A percentile compares a stretch with the other conserved stretches of the same genome.
These are phyloP conservation scores for Microdochium trichocladiopsis DNA, from an alignment of 2,329 filamentous ascomycete genomes.

Conservation along the genomic window DNA sequence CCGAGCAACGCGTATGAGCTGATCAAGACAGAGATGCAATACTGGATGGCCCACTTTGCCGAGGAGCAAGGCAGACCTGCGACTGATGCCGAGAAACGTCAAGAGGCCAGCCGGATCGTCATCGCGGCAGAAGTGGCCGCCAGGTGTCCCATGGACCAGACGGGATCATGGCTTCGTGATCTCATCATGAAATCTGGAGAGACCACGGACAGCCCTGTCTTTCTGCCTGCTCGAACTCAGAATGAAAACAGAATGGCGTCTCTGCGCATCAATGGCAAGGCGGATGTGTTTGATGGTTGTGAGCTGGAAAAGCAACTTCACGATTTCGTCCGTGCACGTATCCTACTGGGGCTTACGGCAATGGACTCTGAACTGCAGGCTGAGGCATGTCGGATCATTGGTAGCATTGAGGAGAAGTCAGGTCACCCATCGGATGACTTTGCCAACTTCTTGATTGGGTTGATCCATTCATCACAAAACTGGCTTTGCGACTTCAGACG, in stretches of 20 bases:
- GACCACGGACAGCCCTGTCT: constrained; percentile 34
- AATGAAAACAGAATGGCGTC: constrained; percentile 38
- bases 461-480: constrained; percentile 38
- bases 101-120: constrained; percentile 54
- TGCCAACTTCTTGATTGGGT: constrained; percentile 48
- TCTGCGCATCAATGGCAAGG: constrained; percentile 51
- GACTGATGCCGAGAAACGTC: constrained; percentile 45
- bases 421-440: constrained; percentile 40
- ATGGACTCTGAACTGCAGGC: constrained; percentile 53
- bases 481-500: constrained; percentile 52
- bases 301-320: constrained; percentile 47
- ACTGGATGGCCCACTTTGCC: constrained; percentile 38
- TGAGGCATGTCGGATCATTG: constrained; percentile 51
- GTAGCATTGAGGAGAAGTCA: constrained; percentile 46
- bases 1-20: constrained; percentile 55
- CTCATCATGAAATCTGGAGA: constrained; percentile 43
- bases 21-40: constrained; percentile 49
- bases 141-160: constrained; percentile 27
- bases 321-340: constrained; percentile 43
- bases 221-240: constrained; percentile 38
- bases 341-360: constrained; percentile 48
- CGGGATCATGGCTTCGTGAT: constrained; percentile 50
- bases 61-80: constrained; percentile 32
- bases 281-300: constrained; percentile 49
- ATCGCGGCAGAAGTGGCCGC: constrained; percentile 44